These are phyloP conservation scores for Fusarium euwallaceae DNA, from an alignment of 2,329 filamentous ascomycete genomes.

Conservation along the genomic window DNA sequence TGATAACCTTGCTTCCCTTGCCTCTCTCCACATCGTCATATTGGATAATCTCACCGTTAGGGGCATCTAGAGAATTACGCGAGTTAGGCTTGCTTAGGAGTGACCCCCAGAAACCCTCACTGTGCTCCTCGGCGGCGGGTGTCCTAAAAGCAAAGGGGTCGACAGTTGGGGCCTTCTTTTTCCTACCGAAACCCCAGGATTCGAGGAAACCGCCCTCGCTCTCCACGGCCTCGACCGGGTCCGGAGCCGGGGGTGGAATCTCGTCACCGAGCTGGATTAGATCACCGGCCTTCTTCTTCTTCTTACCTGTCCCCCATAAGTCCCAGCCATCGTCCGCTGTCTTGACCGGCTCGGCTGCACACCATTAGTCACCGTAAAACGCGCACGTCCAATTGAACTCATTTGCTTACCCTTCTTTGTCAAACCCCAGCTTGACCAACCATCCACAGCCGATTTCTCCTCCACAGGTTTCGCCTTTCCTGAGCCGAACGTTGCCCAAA, in stretches of 20 bases:
- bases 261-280: slow-evolving; percentile 54
- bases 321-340: slow-evolving; percentile 43
- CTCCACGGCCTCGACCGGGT: slow-evolving; percentile 50
- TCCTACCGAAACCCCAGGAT: slow-evolving; percentile 69
- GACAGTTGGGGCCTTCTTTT: slow-evolving; percentile 51
- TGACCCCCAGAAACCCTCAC: slow-evolving; percentile 56
- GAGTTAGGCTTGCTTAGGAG: slow-evolving; percentile 60
- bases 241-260: slow-evolving; percentile 46
- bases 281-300: slow-evolving; percentile 59
- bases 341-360: slow-evolving; percentile 24
- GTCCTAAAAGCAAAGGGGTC: slow-evolving; percentile 53
- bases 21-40: slow-evolving; percentile 61
- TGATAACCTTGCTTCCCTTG: slow-evolving; percentile 58
- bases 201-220: slow-evolving; percentile 66
- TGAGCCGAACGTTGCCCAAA: slow-evolving; percentile 44
- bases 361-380: slow-evolving; percentile 20
- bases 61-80: slow-evolving; percentile 59
- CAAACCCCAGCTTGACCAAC: slow-evolving; percentile 43
- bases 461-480: slow-evolving; percentile 43
- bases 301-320: slow-evolving; percentile 50
- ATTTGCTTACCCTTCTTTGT: slow-evolving; percentile 43
- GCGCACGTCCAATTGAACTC: slow-evolving; percentile 19
- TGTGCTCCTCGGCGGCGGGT: slow-evolving; percentile 59
- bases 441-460: slow-evolving; percentile 28
- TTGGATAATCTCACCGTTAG: slow-evolving; percentile 61